phyloP scores from a whole-genome alignment of 2,329 filamentous ascomycete genomes.

The Diaporthe vexans region DNA sequence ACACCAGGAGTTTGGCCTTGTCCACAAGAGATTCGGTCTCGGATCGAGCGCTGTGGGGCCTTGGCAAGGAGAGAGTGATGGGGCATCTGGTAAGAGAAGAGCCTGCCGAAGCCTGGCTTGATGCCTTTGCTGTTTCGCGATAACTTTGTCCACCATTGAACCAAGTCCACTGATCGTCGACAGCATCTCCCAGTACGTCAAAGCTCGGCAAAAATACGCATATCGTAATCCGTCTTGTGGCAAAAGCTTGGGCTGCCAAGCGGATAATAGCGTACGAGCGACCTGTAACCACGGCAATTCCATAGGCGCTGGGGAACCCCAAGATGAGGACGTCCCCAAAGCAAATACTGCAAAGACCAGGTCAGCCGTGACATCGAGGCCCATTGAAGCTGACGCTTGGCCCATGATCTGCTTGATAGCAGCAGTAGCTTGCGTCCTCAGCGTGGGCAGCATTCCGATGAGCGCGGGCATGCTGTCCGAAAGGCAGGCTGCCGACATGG shows the following conservation, averaged over 20 bases:
- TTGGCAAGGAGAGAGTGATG: not conserved
- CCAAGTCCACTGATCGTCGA: not conserved
- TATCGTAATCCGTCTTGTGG: not conserved
- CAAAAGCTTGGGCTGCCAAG: not conserved
- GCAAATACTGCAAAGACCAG: not conserved
- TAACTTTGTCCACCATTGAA: not conserved
- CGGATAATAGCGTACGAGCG: not conserved
- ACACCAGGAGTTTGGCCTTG: no score
- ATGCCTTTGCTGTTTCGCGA: not conserved
- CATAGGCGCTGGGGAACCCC: no score
- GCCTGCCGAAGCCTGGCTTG: not conserved
- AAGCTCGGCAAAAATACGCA: not conserved
- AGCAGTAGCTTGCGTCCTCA: not conserved
- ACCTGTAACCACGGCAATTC: not conserved
- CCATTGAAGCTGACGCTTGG: not conserved
- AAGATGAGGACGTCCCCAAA: not conserved
- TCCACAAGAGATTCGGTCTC: no score
- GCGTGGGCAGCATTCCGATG: not conserved
- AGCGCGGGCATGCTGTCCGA: constrained; percentile 40
- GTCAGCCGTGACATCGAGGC: not conserved
- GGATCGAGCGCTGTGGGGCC: no score
- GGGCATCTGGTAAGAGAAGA: not conserved
- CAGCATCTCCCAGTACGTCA: not conserved
- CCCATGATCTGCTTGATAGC: not conserved
- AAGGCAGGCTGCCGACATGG: constrained; percentile 48